Percentiles rank a stretch among this genome's conserved stretches.
phyloP scores from a whole-genome alignment of 768 basidiomycete genomes.

The Neoboletus magnificus region DNA sequence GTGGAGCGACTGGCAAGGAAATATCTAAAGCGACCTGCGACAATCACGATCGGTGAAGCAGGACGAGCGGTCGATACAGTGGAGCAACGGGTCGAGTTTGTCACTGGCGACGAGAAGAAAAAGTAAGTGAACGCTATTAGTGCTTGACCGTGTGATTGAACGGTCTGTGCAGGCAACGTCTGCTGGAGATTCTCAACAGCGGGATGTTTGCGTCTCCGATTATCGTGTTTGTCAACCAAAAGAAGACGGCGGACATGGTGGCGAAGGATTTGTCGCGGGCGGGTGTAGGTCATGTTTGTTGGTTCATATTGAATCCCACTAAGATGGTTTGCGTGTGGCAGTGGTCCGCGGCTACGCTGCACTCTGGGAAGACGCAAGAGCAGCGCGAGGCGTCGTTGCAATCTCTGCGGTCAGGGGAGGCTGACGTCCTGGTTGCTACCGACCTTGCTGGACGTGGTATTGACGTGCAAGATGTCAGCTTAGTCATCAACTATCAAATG shows the following conservation, averaged over 20 bases:
- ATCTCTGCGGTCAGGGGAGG: constrained; percentile 78
- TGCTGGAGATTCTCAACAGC: constrained; percentile 92
- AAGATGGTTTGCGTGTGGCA: constrained; percentile 29
- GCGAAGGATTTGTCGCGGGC: constrained; percentile 90
- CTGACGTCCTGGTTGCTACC: constrained; percentile 91
- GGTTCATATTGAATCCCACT: background rate
- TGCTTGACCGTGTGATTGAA: constrained; percentile 6
- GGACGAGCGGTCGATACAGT: constrained; percentile 98
- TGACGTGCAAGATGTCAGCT: constrained; percentile 93
- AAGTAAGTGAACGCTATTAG: constrained; percentile 56
- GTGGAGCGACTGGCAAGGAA: constrained; percentile 94
- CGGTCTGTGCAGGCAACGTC: constrained; percentile 52
- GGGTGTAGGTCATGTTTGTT: constrained; percentile 54
- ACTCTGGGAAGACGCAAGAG: constrained; percentile 97
- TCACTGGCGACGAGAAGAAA: constrained; percentile 93
- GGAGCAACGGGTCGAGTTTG: constrained; percentile 93
- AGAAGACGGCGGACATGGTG: constrained; percentile 98
- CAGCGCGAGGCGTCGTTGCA: constrained; percentile 93
- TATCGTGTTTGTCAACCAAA: constrained; percentile 99
- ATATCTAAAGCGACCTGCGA: constrained; percentile 88
- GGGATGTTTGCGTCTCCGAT: constrained; percentile 84
- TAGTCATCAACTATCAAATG: constrained; percentile 99
- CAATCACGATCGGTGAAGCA: constrained; percentile 97
- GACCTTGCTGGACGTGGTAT: constrained; percentile 98
- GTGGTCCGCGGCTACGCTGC: constrained; percentile 90